A percentile compares a stretch with the other conserved stretches of the same genome.
Conservation (phyloP, 1,284 basidiomycete genomes). For the Microbotryum scabiosae region DNA sequence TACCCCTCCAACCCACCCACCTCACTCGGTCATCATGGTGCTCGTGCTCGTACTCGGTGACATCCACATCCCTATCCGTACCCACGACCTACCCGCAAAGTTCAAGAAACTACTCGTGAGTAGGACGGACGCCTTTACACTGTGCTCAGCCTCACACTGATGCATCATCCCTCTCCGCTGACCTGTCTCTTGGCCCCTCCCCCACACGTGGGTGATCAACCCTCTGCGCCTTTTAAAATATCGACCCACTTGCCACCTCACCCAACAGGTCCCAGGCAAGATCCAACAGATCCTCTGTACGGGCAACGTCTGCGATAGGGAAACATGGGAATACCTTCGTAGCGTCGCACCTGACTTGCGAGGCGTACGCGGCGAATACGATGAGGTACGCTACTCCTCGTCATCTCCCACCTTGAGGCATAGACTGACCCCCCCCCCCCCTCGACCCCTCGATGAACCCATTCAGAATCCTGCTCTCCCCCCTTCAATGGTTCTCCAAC, state of each 20-base stretch:
- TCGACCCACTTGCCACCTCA: no score
- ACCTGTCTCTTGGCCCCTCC: neutral
- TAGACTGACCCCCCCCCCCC: neutral
- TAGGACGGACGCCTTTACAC: conserved; percentile 4
- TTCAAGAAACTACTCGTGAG: conserved; percentile 88
- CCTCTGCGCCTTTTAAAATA: no score
- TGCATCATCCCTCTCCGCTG: neutral
- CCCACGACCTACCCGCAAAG: conserved; percentile 82
- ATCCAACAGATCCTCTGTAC: conserved; percentile 98
- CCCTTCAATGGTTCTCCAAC: conserved; percentile 68
- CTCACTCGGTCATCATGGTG: conserved; percentile 43
- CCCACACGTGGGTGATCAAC: neutral
- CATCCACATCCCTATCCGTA: conserved; percentile 78
- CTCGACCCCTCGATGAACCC: neutral
- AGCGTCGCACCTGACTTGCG: conserved; percentile 93
- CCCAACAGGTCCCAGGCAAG: conserved; percentile 65
- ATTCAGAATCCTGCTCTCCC: conserved; percentile 62
- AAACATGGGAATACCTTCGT: conserved; percentile 94
- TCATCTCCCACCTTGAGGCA: no score
- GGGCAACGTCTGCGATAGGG: conserved; percentile 93
- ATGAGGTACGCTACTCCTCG: conserved; percentile 51
- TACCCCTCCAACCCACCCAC: no score
- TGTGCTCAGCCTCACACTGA: no score
- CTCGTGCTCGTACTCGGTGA: conserved; percentile 91
- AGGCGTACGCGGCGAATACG: conserved; percentile 88